These are phyloP conservation scores for Daldinia decipiens DNA, from an alignment of 495 filamentous ascomycete genomes.

Conservation along the genomic window DNA sequence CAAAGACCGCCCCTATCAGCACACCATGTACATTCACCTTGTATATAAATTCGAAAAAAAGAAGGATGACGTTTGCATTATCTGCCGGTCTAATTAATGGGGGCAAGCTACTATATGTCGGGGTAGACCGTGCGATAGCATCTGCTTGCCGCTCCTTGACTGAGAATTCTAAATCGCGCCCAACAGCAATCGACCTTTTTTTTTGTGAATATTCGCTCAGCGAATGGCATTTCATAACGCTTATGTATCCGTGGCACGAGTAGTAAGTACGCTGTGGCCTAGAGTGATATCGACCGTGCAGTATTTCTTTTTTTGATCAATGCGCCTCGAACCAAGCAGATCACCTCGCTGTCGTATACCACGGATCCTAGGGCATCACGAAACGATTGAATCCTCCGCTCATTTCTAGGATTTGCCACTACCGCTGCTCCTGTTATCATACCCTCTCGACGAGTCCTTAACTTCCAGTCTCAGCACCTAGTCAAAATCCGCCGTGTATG, in stretches of 20 bases:
- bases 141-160: slow-evolving; percentile 29
- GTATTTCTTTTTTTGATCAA: slow-evolving; percentile 20
- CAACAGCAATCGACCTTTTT: slow-evolving; percentile 18
- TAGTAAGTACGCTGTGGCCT: slow-evolving; percentile 18
- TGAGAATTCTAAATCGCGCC: slow-evolving; percentile 29
- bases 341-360: slow-evolving; percentile 20
- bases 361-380: slow-evolving; percentile 21
- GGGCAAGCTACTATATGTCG: slow-evolving; percentile 31
- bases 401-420: background rate
- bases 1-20: slow-evolving; percentile 12
- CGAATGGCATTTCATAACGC: slow-evolving; percentile 38
- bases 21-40: slow-evolving; percentile 9
- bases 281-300: slow-evolving; percentile 20
- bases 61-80: slow-evolving; percentile 41
- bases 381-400: slow-evolving; percentile 29
- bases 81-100: slow-evolving; percentile 38
- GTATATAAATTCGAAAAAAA: slow-evolving; percentile 14
- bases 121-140: slow-evolving; percentile 31
- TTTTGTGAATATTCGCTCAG: slow-evolving; percentile 38
- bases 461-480: slow-evolving; percentile 38
- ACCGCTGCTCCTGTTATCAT: background rate
- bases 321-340: slow-evolving; percentile 30
- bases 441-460: slow-evolving; percentile 4
- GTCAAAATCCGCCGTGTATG: slow-evolving; percentile 72
- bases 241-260: slow-evolving; percentile 26